Evolutionary conservation across 495 filamentous ascomycete species (phyloP).

Genomic region (Paragyromitra xinjiangensis): DNA sequence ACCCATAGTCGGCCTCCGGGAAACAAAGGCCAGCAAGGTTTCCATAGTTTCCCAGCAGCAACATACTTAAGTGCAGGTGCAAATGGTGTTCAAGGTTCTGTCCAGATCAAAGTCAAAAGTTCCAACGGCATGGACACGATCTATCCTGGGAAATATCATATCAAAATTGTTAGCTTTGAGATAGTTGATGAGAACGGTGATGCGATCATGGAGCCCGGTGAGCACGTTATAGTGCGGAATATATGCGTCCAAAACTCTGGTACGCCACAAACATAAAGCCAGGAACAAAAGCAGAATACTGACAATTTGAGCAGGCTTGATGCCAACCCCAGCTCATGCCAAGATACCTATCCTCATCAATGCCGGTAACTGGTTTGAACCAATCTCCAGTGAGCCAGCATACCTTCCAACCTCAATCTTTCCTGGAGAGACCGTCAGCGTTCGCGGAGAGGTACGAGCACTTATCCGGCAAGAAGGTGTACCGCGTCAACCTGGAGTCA

Average conservation of each 20-base stretch:
- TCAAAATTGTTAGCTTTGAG: slow-evolving; percentile 60
- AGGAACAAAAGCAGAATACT: not conserved
- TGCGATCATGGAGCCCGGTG: slow-evolving; percentile 63
- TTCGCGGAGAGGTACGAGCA: slow-evolving; percentile 43
- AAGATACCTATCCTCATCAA: slow-evolving; percentile 42
- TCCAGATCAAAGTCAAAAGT: slow-evolving; percentile 57
- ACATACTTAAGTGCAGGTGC: slow-evolving; percentile 51
- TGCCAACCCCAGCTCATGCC: slow-evolving; percentile 45
- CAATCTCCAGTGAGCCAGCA: slow-evolving; percentile 35
- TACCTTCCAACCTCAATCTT: slow-evolving; percentile 49
- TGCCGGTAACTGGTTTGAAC: slow-evolving; percentile 41
- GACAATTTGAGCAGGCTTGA: slow-evolving; percentile 24
- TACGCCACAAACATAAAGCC: slow-evolving; percentile 3
- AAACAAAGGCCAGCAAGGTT: slow-evolving; percentile 53
- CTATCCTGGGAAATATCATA: slow-evolving; percentile 59
- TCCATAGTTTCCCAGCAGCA: slow-evolving; percentile 41
- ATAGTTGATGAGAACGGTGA: slow-evolving; percentile 62
- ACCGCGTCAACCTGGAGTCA: slow-evolving; percentile 28
- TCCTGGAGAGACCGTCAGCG: slow-evolving; percentile 45
- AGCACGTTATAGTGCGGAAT: slow-evolving; percentile 60
- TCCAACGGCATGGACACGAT: slow-evolving; percentile 56
- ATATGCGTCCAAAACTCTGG: slow-evolving; percentile 60
- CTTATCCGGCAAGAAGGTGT: slow-evolving; percentile 45
- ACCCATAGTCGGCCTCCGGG: slow-evolving; percentile 39
- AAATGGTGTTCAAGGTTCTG: slow-evolving; percentile 52